Percentiles rank a stretch among this genome's conserved stretches.
These are phyloP conservation scores for Penicillium flavigenum DNA, from an alignment of 495 filamentous ascomycete species.

Conservation along the genomic window DNA sequence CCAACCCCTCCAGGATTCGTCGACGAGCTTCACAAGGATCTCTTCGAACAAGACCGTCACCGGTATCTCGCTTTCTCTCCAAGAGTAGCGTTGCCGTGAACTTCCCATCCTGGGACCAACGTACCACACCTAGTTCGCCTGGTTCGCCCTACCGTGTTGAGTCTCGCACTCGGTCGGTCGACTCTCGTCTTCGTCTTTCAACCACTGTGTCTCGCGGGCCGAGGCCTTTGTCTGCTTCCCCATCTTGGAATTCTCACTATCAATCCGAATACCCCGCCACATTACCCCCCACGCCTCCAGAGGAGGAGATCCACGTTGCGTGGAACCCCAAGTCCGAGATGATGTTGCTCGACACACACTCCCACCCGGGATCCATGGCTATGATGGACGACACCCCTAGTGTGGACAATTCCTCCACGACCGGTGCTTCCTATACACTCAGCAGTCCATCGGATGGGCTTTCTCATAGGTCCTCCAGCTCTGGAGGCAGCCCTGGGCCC, in stretches of 20 bases:
- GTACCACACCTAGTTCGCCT: conserved; percentile 29
- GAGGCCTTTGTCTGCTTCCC: conserved; percentile 35
- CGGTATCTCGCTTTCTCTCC: conserved; percentile 43
- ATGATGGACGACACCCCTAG: conserved; percentile 43
- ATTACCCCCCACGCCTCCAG: conserved; percentile 44
- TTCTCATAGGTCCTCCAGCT: conserved; percentile 40
- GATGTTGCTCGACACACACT: conserved; percentile 35
- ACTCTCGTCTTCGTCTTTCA: conserved; percentile 41
- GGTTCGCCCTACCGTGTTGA: conserved; percentile 30
- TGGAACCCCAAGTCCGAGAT: conserved; percentile 41
- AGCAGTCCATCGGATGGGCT: conserved; percentile 39
- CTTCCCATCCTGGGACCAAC: conserved; percentile 43
- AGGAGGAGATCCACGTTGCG: conserved; percentile 44
- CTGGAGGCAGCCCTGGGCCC: conserved; percentile 37
- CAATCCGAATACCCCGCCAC: conserved; percentile 38
- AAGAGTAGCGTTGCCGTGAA: conserved; percentile 40
- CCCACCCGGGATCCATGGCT: conserved; percentile 32
- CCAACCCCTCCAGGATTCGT: conserved; percentile 30
- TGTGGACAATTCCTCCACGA: conserved; percentile 32
- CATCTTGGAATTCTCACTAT: conserved; percentile 32
- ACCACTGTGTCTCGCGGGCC: conserved; percentile 36
- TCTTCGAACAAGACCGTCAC: conserved; percentile 38
- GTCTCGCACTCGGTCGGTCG: conserved; percentile 36
- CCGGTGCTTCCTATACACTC: conserved; percentile 30
- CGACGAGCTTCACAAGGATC: conserved; percentile 47